Evolutionary conservation across 1,139 yeast species (phyloP), one percentile per base, ranked within the genome.

Genomic region (Candida tropicalis): DNA sequence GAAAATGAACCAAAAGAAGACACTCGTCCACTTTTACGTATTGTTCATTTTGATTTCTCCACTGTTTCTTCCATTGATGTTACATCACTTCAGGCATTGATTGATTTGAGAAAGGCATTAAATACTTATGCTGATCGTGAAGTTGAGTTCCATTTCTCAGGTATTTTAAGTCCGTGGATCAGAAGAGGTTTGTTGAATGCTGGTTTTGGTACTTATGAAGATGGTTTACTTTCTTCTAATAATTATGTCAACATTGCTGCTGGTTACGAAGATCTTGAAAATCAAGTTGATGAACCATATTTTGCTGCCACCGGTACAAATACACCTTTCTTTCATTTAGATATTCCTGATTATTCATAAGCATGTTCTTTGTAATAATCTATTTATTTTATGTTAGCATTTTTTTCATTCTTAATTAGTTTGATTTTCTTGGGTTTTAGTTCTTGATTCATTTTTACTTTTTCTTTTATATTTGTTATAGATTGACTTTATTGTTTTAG

Each of bases 131-230:
- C 95, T 32, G 91, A 87, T 58, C 73, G 86, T 47, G 91, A 87
- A 53, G 93, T 89, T 44, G 97, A 90, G 63, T 84, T 84, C 67
- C 97, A 91, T 62, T 90, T 91, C 60, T 81, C 88, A 11, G 96
- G 97, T 20, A 81, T 91, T 32, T 68, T 85, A 43, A 83, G 88
- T 44, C 90, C 93, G 8, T 90, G 97, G 97, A 79, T 87, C 44
- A 80, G 89, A 58, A 77, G 95, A 56, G 88, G 84, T 8, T 75
- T 91, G 52, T 61, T 85, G 39, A 79, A 82, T 53, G 84, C 85
- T 45, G 96, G 95, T 1, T 90, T 90, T 65, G 97, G 97, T 41
- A 72, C 79, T 32, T 74, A 75, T 45, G 76, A 73, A 40, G 70
- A 65, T 36, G 71, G 69, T 11, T 62, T 66, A 52, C 66, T 64